Evolutionary conservation across 306 rosid species (phyloP).

Genomic region (Casuarina equisetifolia): DNA sequence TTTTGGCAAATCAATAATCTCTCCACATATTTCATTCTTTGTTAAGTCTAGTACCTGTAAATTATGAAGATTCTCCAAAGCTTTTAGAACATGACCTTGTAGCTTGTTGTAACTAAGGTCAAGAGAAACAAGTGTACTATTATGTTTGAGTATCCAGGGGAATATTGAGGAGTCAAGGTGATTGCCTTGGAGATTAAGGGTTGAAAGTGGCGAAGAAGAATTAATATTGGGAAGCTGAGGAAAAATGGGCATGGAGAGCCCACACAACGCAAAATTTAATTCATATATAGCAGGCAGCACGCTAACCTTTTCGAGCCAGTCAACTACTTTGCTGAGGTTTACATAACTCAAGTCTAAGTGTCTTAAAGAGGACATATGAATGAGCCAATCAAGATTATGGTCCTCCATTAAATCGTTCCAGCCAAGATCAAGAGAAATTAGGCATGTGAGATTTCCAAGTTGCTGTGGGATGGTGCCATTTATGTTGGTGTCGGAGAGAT

Average conservation of each 20-base stretch:
- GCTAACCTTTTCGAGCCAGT: neutral
- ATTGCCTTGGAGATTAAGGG: neutral
- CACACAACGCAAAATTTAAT: accelerated
- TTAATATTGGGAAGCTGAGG: neutral
- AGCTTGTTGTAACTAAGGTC: accelerated
- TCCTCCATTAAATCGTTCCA: too few species aligned
- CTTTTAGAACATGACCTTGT: constrained; percentile 7
- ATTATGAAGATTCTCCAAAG: neutral
- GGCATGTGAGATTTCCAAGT: constrained; percentile 21
- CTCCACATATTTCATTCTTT: neutral
- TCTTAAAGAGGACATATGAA: too few species aligned
- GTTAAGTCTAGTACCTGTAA: neutral
- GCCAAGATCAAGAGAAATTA: constrained; percentile 18
- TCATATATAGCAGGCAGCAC: neutral
- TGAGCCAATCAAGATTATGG: too few species aligned
- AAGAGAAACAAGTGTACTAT: neutral
- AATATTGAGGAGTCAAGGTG: neutral
- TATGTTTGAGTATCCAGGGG: constrained; percentile 5
- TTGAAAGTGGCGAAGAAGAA: neutral
- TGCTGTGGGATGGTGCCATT: constrained; percentile 7
- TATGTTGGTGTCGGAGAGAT: neutral
- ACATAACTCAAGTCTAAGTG: neutral
- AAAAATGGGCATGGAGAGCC: neutral
- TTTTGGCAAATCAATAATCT: neutral
- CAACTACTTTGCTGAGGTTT: neutral